Percentiles rank a stretch among this genome's conserved stretches.
Evolutionary conservation across 2,329 filamentous ascomycete genomes (phyloP).

Genomic region (Penicillium nordicum): DNA sequence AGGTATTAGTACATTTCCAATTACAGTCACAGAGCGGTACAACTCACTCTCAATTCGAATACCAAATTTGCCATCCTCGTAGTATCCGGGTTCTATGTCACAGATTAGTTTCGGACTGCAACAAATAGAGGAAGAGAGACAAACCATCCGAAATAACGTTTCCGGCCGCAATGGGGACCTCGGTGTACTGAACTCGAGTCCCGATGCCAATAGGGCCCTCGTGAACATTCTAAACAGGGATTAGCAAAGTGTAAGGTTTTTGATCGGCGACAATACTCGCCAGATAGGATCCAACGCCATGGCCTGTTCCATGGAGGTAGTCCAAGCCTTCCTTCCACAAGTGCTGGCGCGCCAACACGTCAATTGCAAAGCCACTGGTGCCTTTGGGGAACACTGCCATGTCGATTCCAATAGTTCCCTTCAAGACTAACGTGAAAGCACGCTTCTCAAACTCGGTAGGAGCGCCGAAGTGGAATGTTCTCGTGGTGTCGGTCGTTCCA

Average conservation of each 20-base stretch:
- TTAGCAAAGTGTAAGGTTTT: constrained; percentile 13
- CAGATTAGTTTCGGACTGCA: constrained; percentile 1
- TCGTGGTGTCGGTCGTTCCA: constrained; percentile 92
- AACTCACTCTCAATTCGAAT: constrained; percentile 81
- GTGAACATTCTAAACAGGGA: constrained; percentile 69
- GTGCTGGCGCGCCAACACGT: constrained; percentile 82
- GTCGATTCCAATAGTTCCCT: constrained; percentile 88
- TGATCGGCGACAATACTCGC: constrained; percentile 21
- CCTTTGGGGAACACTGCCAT: constrained; percentile 88
- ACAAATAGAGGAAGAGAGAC: constrained; percentile 1
- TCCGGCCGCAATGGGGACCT: constrained; percentile 83
- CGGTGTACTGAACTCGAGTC: constrained; percentile 83
- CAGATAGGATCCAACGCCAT: constrained; percentile 89
- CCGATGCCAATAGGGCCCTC: constrained; percentile 97
- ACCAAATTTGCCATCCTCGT: constrained; percentile 91
- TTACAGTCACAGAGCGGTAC: neutral
- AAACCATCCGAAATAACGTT: constrained; percentile 83
- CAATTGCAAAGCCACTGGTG: constrained; percentile 87
- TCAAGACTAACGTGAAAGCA: constrained; percentile 89
- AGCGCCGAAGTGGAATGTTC: constrained; percentile 85
- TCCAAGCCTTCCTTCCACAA: constrained; percentile 92
- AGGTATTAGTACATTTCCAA: constrained; percentile 8
- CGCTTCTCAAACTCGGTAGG: constrained; percentile 81
- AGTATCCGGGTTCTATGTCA: constrained; percentile 77
- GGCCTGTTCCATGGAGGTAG: constrained; percentile 93